Conservation (phyloP, 768 basidiomycete genomes). For the Hygrocybe punicea region DNA sequence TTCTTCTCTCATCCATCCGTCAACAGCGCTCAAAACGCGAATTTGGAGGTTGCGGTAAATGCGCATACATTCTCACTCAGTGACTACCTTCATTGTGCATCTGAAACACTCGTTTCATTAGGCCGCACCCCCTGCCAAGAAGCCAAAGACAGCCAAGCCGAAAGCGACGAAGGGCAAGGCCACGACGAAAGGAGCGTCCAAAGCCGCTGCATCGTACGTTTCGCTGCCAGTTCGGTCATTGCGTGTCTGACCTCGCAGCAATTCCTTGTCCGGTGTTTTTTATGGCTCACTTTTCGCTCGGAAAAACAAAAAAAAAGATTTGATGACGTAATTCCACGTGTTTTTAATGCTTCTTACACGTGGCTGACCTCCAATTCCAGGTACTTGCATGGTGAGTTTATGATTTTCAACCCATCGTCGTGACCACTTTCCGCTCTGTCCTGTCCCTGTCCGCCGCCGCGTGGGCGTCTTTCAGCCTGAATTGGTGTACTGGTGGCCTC, state of each 20-base stretch:
- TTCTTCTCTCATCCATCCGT: not conserved
- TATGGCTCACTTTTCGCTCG: conserved; percentile 5
- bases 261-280: not conserved
- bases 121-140: conserved; percentile 39
- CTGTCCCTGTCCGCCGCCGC: not conserved
- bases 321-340: conserved; percentile 28
- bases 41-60: not conserved
- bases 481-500: conserved; percentile 2
- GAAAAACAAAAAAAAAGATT: conserved; percentile 12
- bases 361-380: conserved; percentile 22
- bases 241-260: not conserved
- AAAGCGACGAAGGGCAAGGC: not conserved
- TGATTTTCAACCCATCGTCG: conserved; percentile 10
- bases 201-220: conserved; percentile 1
- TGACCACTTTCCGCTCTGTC: conserved; percentile 1
- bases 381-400: conserved; percentile 19
- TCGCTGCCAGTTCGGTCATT: not conserved
- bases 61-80: not conserved
- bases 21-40: not conserved
- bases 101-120: conserved; percentile 2
- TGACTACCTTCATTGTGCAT: not conserved
- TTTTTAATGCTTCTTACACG: conserved; percentile 12
- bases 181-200: not conserved
- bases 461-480: not conserved
- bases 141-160: conserved; percentile 31